phyloP scores from a whole-genome alignment of 225 moss, liverwort and hornwort genomes.

The Pleurozium schreberi region DNA sequence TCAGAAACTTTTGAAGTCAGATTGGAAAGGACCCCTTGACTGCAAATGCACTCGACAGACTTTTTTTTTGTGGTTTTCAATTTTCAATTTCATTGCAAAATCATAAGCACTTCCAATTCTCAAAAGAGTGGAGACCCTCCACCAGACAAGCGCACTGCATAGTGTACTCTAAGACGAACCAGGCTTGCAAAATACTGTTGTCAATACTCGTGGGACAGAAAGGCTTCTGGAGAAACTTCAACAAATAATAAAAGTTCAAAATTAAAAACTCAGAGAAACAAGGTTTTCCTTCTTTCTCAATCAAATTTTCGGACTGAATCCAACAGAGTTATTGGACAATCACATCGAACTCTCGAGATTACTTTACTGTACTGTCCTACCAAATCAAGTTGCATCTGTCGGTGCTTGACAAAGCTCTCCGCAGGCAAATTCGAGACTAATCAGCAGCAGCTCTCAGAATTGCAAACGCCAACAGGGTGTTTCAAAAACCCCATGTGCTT shows the following conservation, averaged over 20 bases:
- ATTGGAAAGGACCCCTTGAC: not conserved
- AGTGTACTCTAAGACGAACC: not conserved
- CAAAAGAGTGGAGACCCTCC: not conserved
- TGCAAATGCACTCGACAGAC: not conserved
- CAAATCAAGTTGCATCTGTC: not conserved
- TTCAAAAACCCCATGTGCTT: not conserved
- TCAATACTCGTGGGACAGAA: not conserved
- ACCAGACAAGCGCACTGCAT: not conserved
- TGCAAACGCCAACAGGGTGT: not conserved
- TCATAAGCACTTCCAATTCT: not conserved
- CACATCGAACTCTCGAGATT: not conserved
- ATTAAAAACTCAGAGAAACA: not conserved
- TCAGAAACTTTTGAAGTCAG: not conserved
- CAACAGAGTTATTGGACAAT: not conserved
- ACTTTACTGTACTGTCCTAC: too few species aligned
- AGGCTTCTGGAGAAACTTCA: not conserved
- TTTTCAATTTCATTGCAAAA: not conserved
- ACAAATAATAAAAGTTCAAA: not conserved
- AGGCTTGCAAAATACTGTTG: not conserved
- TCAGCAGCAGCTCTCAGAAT: not conserved
- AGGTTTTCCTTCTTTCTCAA: not conserved
- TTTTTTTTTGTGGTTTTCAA: not conserved
- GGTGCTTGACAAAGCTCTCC: not conserved
- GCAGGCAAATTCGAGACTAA: not conserved
- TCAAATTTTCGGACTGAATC: not conserved